Conservation (phyloP, 495 filamentous ascomycete genomes). For the Hypoxylon cercidicola region DNA sequence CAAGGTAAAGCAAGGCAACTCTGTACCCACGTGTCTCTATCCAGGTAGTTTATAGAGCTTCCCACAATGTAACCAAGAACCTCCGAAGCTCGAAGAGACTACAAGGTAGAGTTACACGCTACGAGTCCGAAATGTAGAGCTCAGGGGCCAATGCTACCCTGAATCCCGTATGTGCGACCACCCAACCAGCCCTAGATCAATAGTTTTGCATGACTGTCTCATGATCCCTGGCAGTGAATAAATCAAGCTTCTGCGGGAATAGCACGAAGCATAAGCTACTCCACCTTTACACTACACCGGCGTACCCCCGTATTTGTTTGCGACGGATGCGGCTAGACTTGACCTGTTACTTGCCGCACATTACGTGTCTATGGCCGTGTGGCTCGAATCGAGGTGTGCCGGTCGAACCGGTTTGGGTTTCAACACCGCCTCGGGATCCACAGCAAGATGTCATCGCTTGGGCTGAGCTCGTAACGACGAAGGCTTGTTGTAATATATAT, state of each 20-base stretch:
- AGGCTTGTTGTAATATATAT: constrained; percentile 17
- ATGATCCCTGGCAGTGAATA: constrained; percentile 13
- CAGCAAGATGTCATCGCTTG: constrained; percentile 31
- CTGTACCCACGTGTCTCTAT: too few species aligned
- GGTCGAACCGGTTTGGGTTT: constrained; percentile 31
- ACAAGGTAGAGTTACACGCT: too few species aligned
- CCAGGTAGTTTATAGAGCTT: too few species aligned
- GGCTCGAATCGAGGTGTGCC: constrained; percentile 21
- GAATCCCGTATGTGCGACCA: background rate
- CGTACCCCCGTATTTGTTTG: constrained; percentile 20
- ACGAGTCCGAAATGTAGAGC: too few species aligned
- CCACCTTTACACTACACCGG: constrained; percentile 28
- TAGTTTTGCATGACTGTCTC: constrained; percentile 9
- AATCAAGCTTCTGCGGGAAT: constrained; percentile 30
- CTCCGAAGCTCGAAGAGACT: too few species aligned
- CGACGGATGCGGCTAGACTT: constrained; percentile 13
- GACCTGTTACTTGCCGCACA: constrained; percentile 10
- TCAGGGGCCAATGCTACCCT: too few species aligned
- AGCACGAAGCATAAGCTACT: constrained; percentile 12
- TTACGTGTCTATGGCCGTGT: constrained; percentile 26
- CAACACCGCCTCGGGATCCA: constrained; percentile 25
- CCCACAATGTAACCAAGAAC: too few species aligned
- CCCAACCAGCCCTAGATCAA: background rate
- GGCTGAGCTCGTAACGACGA: constrained; percentile 11
- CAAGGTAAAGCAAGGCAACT: too few species aligned